Evolutionary conservation across 495 filamentous ascomycete species (phyloP).

Genomic region (Parathielavia hyrcaniae): DNA sequence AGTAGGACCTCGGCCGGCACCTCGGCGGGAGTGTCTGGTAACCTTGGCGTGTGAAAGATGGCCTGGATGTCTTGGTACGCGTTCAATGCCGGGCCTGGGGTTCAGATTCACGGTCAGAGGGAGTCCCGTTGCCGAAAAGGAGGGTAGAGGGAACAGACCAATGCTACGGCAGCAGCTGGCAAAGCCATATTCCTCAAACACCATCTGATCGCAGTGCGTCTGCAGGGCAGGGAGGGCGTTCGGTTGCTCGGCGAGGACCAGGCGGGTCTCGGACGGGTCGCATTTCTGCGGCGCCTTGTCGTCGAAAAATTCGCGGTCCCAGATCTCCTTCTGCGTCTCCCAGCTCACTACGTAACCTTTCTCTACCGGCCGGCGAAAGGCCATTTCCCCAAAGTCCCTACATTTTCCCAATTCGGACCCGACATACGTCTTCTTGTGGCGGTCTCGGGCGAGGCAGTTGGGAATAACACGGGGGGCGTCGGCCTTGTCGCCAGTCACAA

Average conservation of each 20-base stretch:
- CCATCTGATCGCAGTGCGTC: constrained; percentile 86
- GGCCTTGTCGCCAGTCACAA: constrained; percentile 45
- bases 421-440: constrained; percentile 69
- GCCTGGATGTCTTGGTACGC: constrained; percentile 73
- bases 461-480: constrained; percentile 67
- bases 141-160: constrained; percentile 47
- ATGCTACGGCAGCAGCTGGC: constrained; percentile 70
- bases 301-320: constrained; percentile 85
- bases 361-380: constrained; percentile 84
- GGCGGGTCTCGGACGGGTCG: constrained; percentile 71
- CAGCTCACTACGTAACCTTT: constrained; percentile 95
- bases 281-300: constrained; percentile 59
- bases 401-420: constrained; percentile 75
- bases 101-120: constrained; percentile 10
- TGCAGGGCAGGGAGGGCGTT: constrained; percentile 77
- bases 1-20: constrained; percentile 73
- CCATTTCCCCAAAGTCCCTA: constrained; percentile 82
- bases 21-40: constrained; percentile 38
- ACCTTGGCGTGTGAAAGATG: constrained; percentile 49
- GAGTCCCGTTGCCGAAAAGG: neutral
- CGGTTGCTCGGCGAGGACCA: constrained; percentile 86
- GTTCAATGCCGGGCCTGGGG: constrained; percentile 57
- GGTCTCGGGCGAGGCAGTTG: constrained; percentile 81
- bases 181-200: constrained; percentile 98
- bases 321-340: constrained; percentile 93